A percentile compares a stretch with the other conserved stretches of the same genome.
These are phyloP conservation scores for Fulvia fulva DNA, from an alignment of 2,329 filamentous ascomycete species.

Conservation along the genomic window DNA sequence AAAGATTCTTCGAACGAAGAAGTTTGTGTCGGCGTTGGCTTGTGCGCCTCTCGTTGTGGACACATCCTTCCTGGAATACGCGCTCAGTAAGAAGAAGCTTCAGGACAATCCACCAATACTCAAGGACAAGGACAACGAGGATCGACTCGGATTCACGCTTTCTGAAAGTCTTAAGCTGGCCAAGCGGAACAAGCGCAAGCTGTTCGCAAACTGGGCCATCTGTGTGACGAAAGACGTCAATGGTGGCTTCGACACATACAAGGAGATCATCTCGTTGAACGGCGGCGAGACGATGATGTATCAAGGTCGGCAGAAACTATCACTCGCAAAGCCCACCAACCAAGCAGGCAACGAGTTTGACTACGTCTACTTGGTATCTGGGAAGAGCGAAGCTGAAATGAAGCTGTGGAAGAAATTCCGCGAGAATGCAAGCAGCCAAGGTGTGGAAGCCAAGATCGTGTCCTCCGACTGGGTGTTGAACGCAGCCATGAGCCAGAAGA, in stretches of 20 bases:
- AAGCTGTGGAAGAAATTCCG: constrained; percentile 76
- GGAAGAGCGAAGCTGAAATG: constrained; percentile 62
- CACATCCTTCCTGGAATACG: constrained; percentile 72
- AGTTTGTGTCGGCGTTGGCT: constrained; percentile 86
- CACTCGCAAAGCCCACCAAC: constrained; percentile 41
- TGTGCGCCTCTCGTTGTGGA: constrained; percentile 73
- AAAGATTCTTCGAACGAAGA: constrained; percentile 80
- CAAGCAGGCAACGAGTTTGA: constrained; percentile 56
- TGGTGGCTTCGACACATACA: constrained; percentile 80
- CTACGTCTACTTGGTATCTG: constrained; percentile 73
- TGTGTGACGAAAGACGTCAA: constrained; percentile 79
- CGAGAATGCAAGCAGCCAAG: constrained; percentile 70
- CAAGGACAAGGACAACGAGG: constrained; percentile 68
- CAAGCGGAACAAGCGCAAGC: constrained; percentile 67
- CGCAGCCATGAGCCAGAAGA: constrained; percentile 81
- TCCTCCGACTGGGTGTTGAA: constrained; percentile 85
- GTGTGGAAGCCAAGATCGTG: constrained; percentile 78
- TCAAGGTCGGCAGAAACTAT: constrained; percentile 61
- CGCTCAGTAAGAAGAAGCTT: constrained; percentile 61
- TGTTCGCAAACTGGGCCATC: constrained; percentile 71
- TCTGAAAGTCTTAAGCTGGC: constrained; percentile 66
- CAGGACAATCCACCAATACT: constrained; percentile 62
- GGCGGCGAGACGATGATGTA: constrained; percentile 79
- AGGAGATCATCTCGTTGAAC: constrained; percentile 81
- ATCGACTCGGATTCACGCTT: constrained; percentile 65